A percentile compares a stretch with the other conserved stretches of the same genome.
phyloP scores from a whole-genome alignment of 805 yeast species.

The Jamesozyma jinghongensis region DNA sequence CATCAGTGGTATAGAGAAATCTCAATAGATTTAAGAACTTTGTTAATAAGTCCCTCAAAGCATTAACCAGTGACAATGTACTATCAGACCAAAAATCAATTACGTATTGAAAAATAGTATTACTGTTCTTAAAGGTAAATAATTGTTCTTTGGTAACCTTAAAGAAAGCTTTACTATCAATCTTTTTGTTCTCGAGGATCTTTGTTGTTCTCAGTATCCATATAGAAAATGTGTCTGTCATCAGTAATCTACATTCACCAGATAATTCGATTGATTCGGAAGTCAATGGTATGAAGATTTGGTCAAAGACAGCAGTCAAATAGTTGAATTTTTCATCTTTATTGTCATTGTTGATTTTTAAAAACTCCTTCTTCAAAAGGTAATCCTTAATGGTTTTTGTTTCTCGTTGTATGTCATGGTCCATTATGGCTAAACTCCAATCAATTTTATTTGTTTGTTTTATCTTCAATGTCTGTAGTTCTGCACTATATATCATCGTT shows the following conservation, averaged over 20 bases:
- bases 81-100: constrained; percentile 65
- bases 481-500: no score
- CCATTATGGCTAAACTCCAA: neutral
- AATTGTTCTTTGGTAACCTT: constrained; percentile 9
- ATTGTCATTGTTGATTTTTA: neutral
- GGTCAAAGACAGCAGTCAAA: constrained; percentile 6
- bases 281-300: constrained; percentile 5
- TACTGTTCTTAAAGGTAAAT: constrained; percentile 19
- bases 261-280: constrained; percentile 5
- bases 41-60: constrained; percentile 50
- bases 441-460: neutral
- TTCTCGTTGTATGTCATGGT: neutral
- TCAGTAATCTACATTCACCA: constrained; percentile 26
- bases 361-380: constrained; percentile 2
- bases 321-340: constrained; percentile 3
- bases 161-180: constrained; percentile 11
- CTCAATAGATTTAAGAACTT: constrained; percentile 41
- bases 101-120: constrained; percentile 41
- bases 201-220: constrained; percentile 56
- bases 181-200: constrained; percentile 14
- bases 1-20: constrained; percentile 14
- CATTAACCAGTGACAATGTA: constrained; percentile 61
- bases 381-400: neutral
- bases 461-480: no score
- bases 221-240: constrained; percentile 54